Base-by-base conservation (phyloP, 2,329 filamentous ascomycete genomes). In the Ceratocystis colombiana region DNA sequence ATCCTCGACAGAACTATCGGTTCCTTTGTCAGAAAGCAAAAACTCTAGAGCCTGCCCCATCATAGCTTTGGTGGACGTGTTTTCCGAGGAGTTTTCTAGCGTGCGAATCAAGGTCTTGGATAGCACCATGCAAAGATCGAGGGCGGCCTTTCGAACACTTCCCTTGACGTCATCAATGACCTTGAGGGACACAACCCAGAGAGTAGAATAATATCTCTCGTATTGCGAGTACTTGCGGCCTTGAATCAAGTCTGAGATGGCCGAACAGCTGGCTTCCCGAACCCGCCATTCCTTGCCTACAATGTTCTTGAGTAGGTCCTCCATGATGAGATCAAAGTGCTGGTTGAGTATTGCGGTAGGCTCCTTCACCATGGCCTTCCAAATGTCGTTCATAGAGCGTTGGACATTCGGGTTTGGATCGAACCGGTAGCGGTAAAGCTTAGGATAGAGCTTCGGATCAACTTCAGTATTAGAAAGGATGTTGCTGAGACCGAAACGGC, bases 121-220 rank as follows among this genome's bases (percentile, higher is more conserved):
- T 45, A 99, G 80, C 0, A 86, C 85, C 73, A 92, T 87, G 71
- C 92, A 96, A 3, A 99, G 81, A 68, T 86, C 86, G 59, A 91
- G 81, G 1, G 94, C 94, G 1, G 91, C 88, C 45, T 83, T 80
- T 64, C 94, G 84, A 3, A 99, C 94, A 0, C 88, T 91, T 6
- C 88, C 88, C 74, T 99, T 99, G 74, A 97, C 95, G 74, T 99
- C 94, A 74, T 99, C 94, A 5, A 97, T 79, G 0, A 99, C 91
- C 72, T 90, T 95, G 75, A 97, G 88, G 0, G 90, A 88, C 33
- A 88, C 84, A 10, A 83, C 84, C 88, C 94, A 96, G 62, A 97
- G 90, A 22, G 90, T 84, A 65, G 87, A 83, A 63, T 97, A 88
- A 72, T 94, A 92, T 67, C 85, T 84, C 71, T 93, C 89, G 71